Evolutionary conservation across 139 green algal genomes (phyloP).

Genomic region (Haematococcus sp.): DNA sequence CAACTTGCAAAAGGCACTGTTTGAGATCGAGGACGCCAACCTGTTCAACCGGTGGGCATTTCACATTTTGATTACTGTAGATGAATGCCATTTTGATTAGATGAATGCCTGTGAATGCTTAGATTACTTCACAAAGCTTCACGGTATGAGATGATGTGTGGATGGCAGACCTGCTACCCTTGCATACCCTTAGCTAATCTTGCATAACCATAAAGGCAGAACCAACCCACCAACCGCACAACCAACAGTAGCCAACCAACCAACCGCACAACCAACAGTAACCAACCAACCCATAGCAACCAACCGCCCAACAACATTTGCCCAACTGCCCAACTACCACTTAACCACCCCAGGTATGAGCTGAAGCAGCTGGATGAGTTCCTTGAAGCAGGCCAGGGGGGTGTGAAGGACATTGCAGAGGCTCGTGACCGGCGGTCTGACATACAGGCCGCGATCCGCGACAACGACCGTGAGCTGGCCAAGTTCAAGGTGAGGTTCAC

Average conservation of each 20-base stretch:
- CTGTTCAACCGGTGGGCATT: constrained; percentile 65
- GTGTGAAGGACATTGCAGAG: constrained; percentile 34
- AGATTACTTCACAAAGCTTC: too few relatives aligned
- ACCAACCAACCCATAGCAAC: constrained; percentile 42
- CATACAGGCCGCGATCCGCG: constrained; percentile 21
- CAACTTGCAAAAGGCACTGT: constrained; percentile 77
- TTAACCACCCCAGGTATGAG: constrained; percentile 56
- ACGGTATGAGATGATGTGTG: too few relatives aligned
- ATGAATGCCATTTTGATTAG: too few relatives aligned
- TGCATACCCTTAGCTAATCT: too few relatives aligned
- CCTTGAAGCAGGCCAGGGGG: constrained; percentile 29
- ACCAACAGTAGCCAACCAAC: constrained; percentile 26
- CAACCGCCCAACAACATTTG: too few relatives aligned
- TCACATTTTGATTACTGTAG: neutral
- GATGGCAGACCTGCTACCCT: too few relatives aligned
- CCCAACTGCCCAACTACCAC: too few relatives aligned
- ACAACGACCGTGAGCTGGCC: constrained; percentile 29
- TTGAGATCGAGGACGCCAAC: constrained; percentile 78
- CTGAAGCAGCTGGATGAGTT: constrained; percentile 49
- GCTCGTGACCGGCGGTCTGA: constrained; percentile 29
- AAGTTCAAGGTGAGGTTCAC: constrained; percentile 30
- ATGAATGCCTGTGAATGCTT: too few relatives aligned
- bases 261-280: constrained; percentile 51
- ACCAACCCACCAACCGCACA: constrained; percentile 44
- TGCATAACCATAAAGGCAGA: neutral